Evolutionary conservation across 2,329 filamentous ascomycete genomes (phyloP).

Genomic region (Decorospora gaudefroyi): DNA sequence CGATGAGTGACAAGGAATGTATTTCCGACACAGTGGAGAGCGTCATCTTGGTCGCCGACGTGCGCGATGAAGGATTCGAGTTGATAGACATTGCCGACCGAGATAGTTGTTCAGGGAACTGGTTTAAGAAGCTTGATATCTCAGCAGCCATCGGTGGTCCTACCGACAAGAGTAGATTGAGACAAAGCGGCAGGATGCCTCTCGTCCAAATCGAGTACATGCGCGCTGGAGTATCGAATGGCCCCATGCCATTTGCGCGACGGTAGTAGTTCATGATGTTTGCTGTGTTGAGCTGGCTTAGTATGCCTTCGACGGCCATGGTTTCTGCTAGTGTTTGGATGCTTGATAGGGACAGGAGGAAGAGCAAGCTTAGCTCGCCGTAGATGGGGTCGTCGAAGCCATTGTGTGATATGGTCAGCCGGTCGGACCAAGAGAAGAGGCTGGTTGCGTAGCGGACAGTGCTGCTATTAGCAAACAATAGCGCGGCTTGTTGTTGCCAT

Average conservation of each 20-base stretch:
- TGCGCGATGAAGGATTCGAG: slow-evolving; percentile 43
- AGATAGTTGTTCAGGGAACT: slow-evolving; percentile 78
- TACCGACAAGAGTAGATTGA: slow-evolving; percentile 84
- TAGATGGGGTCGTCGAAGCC: slow-evolving; percentile 81
- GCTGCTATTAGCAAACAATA: slow-evolving; percentile 62
- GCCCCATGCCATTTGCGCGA: slow-evolving; percentile 68
- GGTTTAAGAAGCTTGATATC: slow-evolving; percentile 83
- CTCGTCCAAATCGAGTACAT: slow-evolving; percentile 90
- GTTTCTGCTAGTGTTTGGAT: slow-evolving; percentile 83
- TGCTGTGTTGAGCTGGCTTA: slow-evolving; percentile 77
- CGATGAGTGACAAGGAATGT: slow-evolving; percentile 77
- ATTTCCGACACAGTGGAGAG: slow-evolving; percentile 75
- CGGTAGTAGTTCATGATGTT: slow-evolving; percentile 79
- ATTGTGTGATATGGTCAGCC: slow-evolving; percentile 63
- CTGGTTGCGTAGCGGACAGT: slow-evolving; percentile 80
- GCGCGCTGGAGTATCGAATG: slow-evolving; percentile 75
- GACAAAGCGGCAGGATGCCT: slow-evolving; percentile 81
- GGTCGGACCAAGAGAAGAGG: slow-evolving; percentile 92
- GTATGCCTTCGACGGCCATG: slow-evolving; percentile 82
- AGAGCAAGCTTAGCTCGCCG: slow-evolving; percentile 86
- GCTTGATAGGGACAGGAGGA: slow-evolving; percentile 84
- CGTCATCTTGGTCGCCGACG: slow-evolving; percentile 62
- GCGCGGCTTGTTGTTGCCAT: slow-evolving; percentile 57
- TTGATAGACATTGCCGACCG: slow-evolving; percentile 75
- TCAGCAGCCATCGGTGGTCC: slow-evolving; percentile 82